Evolutionary conservation across 345 rosid genomes (phyloP), one percentile per base, ranked within the genome.

Genomic region (Lepidium didymum): DNA sequence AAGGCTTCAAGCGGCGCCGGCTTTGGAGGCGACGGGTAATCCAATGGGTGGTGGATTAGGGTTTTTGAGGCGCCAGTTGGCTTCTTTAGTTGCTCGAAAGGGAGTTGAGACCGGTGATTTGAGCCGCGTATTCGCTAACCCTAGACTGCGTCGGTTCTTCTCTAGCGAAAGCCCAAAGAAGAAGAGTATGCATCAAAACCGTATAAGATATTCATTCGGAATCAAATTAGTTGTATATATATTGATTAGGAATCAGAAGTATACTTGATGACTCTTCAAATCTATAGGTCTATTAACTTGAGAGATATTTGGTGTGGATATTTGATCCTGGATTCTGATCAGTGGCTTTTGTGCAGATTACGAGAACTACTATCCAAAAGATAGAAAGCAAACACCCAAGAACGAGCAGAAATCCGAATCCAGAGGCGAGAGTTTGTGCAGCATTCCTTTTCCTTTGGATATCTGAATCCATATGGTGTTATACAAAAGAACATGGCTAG

Each of bases 291-390:
- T 33, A 49, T 35, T 5, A 10, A 16, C 13, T 33, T 34, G 43
- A 62, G 62, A 23, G 34, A 53, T 53, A 7, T 0, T 43, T 37
- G 13, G 42, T 46, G 25, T 42, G 12, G 4, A 10, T 5, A 19
- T 53, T 43, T 52, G 38, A 14, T 29, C 46, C 3, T 45, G 62
- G 27, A 58, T 13, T 55, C 70, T 63, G 11, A 56, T 64, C 4
- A 14, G 15, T 52, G 21, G 14, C 8, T 58, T 51, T 19, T 59
- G 64, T 74, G 73, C 83, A 91, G 99, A 94, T 77, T 89, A 83
- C 62, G 92, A 88, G 77, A 90, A 87, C 56, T 91, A 83, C 62
- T 86, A 79, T 69, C 97, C 95, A 0, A 88, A 94, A 80, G 92
- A 78, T 27, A 4, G 13, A 12, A 91, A 94, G 84, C 89, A 87